phyloP scores from a whole-genome alignment of 2,329 filamentous ascomycete species.

The Diaporthe helianthi region DNA sequence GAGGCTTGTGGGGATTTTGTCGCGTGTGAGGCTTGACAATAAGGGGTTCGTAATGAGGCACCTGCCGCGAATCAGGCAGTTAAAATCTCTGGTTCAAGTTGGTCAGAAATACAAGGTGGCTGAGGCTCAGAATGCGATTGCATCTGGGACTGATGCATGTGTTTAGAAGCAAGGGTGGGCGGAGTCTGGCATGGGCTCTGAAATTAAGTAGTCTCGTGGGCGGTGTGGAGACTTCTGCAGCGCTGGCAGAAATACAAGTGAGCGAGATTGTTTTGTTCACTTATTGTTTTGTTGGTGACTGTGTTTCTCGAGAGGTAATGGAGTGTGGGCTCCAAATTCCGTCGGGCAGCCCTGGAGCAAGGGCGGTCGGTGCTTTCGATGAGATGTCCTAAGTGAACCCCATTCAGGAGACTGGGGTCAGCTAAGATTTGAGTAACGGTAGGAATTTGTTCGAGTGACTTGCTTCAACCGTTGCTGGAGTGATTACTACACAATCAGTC shows the following conservation, averaged over 20 bases:
- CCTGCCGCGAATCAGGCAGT: not conserved
- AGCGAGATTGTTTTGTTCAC: not conserved
- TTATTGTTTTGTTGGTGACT: not conserved
- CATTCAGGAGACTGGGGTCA: not conserved
- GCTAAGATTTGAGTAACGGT: not conserved
- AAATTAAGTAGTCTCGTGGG: not conserved
- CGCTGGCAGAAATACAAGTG: not conserved
- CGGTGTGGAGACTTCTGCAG: not conserved
- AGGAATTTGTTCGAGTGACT: not conserved
- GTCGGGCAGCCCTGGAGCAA: not conserved
- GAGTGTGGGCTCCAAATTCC: not conserved
- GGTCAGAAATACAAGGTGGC: not conserved
- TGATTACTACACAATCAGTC: not conserved
- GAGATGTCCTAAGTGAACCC: not conserved
- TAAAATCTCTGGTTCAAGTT: not conserved
- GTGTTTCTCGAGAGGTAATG: not conserved
- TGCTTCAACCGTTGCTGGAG: not conserved
- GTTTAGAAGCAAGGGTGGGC: not conserved
- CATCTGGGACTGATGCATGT: not conserved
- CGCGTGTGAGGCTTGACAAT: not conserved
- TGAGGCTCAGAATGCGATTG: not conserved
- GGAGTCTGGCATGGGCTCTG: not conserved
- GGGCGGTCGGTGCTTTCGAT: not conserved
- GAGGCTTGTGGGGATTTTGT: not conserved
- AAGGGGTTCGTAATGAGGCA: not conserved